Evolutionary conservation across 306 rosid species (phyloP), one percentile per base, ranked within the genome.

Genomic region (Myrica gale): DNA sequence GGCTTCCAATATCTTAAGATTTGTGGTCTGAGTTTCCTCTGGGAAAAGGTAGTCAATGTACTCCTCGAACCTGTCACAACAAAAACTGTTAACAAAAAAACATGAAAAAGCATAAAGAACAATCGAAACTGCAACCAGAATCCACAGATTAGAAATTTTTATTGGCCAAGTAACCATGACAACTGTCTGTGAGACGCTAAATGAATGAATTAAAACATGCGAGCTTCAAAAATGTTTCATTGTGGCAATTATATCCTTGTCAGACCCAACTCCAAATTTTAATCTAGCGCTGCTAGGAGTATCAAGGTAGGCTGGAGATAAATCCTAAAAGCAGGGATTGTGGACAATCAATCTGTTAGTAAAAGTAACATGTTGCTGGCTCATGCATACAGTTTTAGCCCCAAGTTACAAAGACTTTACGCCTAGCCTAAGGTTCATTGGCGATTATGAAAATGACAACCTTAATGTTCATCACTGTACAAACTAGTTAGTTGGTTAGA

Each of bases 1-100:
- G n/a, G 99, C 99, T 83, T 95, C 98, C 83, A 95, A 80, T 60
- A 92, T 90, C 88, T 79, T 92, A 68, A 92, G 92, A 87, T 89
- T 92, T 12, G 98, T 89, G 6, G 96, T 89, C 79, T 90, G 97
- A 1, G 93, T 82, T 82, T 92, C 98, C 45, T 95, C 96, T 0
- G 97, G 97, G 83, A 95, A 95, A 48, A 90, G 37, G 80, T 90
- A 95, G 75, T 90, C 93, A 5, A 89, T 84, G 85, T 84, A 89
- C 69, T 92, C 97, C 84, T 95, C 98, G 39, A 74, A 89, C 85
- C 99, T 95, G 96, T 69, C 50, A 83, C 71, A 72, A 46, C 68
- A 86, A 71, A 51, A 17, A 32, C 70, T 23, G 80, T 76, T 68
- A 69, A 90, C 6, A 57, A 69, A 73, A 78, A 66, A 26, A 52